Evolutionary conservation across 371 early-diverging fungal genomes (phyloP), one percentile per base, ranked within the genome.

Genomic region (Rhizopus arrhizus): DNA sequence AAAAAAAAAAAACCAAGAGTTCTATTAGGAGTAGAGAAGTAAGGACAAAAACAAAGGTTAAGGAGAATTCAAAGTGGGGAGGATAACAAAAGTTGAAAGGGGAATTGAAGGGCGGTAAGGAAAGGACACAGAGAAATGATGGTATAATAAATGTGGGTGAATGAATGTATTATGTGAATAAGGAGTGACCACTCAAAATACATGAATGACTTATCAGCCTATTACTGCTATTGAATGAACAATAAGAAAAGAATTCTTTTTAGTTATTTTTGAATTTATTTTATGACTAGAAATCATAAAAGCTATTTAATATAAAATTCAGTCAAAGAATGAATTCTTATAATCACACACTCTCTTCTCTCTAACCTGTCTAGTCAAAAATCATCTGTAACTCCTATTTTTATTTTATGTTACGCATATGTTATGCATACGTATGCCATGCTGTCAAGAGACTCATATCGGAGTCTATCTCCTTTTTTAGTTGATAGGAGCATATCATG

Each of bases 381-480:
- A 32, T 38, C 22, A 6, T 53, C 56, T 56, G 35, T 49, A 58
- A 31, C 65, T 59, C 65, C 56, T 54, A 57, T 57, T 41, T 55
- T 38, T 56, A 28, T 56, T 33, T 43, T 43, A 43, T 43, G 43
- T 43, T 9, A 43, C 43, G 42, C 46, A 45, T 46, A 56, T 56
- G 40, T 56, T 47, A 56, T 45, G 36, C 56, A 51, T 48, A 48
- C 28, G 48, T 48, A 51, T 51, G 42, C 61, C 56, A 64, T 45
- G 55, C 65, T 66, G 61, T 61, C 66, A 66, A 66, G 53, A 66
- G 66, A 66, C 57, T 48, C 31, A 43, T 43, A 15, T 48, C 31
- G 31, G 31, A 48, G 29, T 48, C 48, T 48, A 38, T n/a, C 51
- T 15, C 43, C 40, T 49, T 28, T 34, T 59, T 51, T 51, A 11